These are phyloP conservation scores for Diaporthe longicolla DNA, from an alignment of 2,329 filamentous ascomycete species.

Conservation along the genomic window DNA sequence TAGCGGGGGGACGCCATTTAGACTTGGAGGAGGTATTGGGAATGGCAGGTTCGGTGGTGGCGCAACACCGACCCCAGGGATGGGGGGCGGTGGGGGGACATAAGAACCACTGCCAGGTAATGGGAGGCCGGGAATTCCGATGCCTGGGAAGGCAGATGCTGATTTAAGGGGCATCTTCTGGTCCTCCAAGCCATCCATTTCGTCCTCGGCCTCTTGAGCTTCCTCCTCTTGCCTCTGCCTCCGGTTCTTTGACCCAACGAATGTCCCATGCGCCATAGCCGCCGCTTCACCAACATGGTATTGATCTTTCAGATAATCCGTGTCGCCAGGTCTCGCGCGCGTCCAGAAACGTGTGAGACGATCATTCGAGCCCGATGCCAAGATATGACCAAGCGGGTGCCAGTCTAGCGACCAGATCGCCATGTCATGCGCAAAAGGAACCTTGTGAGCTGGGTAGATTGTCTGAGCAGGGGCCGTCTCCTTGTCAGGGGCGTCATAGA, in stretches of 20 bases:
- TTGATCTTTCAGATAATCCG: slow-evolving; percentile 87
- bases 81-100: slow-evolving; percentile 56
- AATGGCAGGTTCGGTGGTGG: slow-evolving; percentile 66
- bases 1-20: slow-evolving; percentile 55
- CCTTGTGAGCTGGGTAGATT: slow-evolving; percentile 90
- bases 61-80: slow-evolving; percentile 65
- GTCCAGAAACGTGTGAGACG: slow-evolving; percentile 98
- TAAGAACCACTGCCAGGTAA: slow-evolving; percentile 54
- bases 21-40: slow-evolving; percentile 65
- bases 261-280: slow-evolving; percentile 95
- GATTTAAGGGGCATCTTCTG: slow-evolving; percentile 82
- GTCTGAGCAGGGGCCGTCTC: slow-evolving; percentile 85
- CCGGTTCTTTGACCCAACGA: slow-evolving; percentile 83
- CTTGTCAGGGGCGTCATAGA: slow-evolving; percentile 88
- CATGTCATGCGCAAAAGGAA: slow-evolving; percentile 91
- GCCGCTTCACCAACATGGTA: slow-evolving; percentile 96
- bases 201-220: slow-evolving; percentile 93
- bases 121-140: slow-evolving; percentile 70
- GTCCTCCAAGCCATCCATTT: slow-evolving; percentile 91
- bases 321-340: slow-evolving; percentile 87
- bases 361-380: slow-evolving; percentile 96
- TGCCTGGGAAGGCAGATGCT: slow-evolving; percentile 64
- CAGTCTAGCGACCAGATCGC: slow-evolving; percentile 98
- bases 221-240: slow-evolving; percentile 91
- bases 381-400: slow-evolving; percentile 95